Evolutionary conservation across 345 rosid genomes (phyloP), one percentile per base, ranked within the genome.

Genomic region (Microthlaspi erraticum): DNA sequence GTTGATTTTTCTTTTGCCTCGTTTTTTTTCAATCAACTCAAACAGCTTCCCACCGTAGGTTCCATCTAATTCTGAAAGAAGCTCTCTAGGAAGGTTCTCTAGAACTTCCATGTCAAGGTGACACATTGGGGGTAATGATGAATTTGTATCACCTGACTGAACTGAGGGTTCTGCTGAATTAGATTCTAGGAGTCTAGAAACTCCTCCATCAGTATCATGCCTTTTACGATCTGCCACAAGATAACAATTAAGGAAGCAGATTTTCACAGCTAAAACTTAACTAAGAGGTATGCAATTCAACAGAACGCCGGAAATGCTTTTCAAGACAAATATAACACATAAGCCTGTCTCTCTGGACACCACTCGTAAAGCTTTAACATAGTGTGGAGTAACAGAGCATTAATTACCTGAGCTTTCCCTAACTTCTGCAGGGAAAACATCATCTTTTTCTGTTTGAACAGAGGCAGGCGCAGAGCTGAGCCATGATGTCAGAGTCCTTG

Each of bases 101-200:
- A 93, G 65, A 59, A 93, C 91, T 73, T 81, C 94, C 79, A 91
- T 60, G 74, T 93, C 98, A 53, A 93, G 97, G 66, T 87, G 75
- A 58, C 80, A 76, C 71, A 93, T 70, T 48, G 87, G 82, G 42
- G 98, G 98, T 54, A 81, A 78, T 31, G 79, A 81, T 55, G 83
- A 77, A 12, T 75, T 42, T 48, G 71, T 76, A 72, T 42, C 69
- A 42, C 74, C 74, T 65, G 64, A 57, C 61, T 81, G 74, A 75
- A 61, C 53, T 54, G 83, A 82, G 36, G 70, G 44, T 75, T 60
- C 77, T 71, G 71, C 70, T 38, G 72, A 59, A 53, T 76, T 61
- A 77, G 56, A 13, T 59, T 49, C 70, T 37, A 31, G 48, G 51
- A 73, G 76, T 48, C 74, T 70, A 33, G 80, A 71, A 78, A 57